These are phyloP conservation scores for Tetrapisispora arboricola DNA, from an alignment of 805 yeast species.

Conservation along the genomic window DNA sequence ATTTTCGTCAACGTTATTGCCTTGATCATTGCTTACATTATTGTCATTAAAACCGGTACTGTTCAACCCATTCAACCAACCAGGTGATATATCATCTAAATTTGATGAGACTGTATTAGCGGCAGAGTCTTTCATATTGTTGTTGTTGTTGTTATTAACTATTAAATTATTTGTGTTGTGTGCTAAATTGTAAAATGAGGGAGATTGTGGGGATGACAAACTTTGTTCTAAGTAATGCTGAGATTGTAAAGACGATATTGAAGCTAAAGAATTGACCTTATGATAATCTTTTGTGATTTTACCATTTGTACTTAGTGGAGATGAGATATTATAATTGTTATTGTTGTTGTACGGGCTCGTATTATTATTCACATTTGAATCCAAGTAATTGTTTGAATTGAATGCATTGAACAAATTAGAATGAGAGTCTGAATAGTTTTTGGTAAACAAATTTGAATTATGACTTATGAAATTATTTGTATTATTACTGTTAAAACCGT, in stretches of 20 bases:
- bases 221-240: constrained; percentile 26
- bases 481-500: neutral
- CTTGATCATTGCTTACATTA: constrained; percentile 6
- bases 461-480: neutral
- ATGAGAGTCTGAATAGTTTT: constrained; percentile 8
- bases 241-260: constrained; percentile 26
- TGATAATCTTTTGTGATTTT: constrained; percentile 24
- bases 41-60: neutral
- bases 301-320: constrained; percentile 9
- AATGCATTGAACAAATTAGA: constrained; percentile 6
- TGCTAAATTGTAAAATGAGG: constrained; percentile 11
- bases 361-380: constrained; percentile 8
- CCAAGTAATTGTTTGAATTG: constrained; percentile 12
- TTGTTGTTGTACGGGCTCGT: neutral
- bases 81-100: constrained; percentile 11
- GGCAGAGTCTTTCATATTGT: neutral
- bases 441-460: neutral
- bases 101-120: neutral
- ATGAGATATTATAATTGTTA: neutral
- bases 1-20: constrained; percentile 5
- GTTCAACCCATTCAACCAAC: neutral
- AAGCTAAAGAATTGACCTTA: constrained; percentile 22
- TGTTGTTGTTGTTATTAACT: neutral
- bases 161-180: neutral
- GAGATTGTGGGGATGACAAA: constrained; percentile 22